Evolutionary conservation across 192 early-diverging fungal genomes (phyloP), one percentile per base, ranked within the genome.

Genomic region (Coemansia sp.): DNA sequence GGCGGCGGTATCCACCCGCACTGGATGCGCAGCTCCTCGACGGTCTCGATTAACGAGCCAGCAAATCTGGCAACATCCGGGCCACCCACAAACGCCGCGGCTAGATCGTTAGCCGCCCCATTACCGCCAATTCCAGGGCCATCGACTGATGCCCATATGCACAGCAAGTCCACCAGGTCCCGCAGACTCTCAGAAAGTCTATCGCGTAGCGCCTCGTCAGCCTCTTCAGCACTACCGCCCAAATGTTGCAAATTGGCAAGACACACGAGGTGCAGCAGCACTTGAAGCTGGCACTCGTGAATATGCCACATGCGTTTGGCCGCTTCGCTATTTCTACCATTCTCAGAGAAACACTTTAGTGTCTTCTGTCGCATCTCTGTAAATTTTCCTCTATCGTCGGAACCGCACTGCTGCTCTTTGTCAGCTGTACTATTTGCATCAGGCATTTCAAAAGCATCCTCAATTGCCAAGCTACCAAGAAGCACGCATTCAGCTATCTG

Each of bases 1-100:
- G 65, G 49, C 7, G 68, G 62, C 10, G 79, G 80, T 19, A 83
- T 63, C 80, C 80, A 83, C 3, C 80, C 80, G 25, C 80, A 83
- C 37, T 83, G 80, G 32, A 71, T 38, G 10, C 80, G 75, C 69
- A 83, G 66, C 60, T 83, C 80, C 53, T 83, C 75, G 14, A 83
- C 68, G 13, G 74, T 66, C 16, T 77, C 75, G 16, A 61, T 37
- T 37, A 83, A 56, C 7, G 55, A 38, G 42, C 40, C 41, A 5
- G 64, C 60, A 57, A 77, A 83, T 48, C 54, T 55, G 16, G 53
- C 63, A 1, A 77, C 75, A 9, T 53, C 45, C 4, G 80, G 37
- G 5, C 80, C 65, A 41, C 80, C 68, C 17, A 83, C 61, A 72
- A 83, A 83, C 12, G 72, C 69, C 0, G 67, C 65, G 3, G 80